A percentile compares a stretch with the other conserved stretches of the same genome.
Evolutionary conservation across 441 rosid genomes (phyloP).

Genomic region (Syzygium malaccense): DNA sequence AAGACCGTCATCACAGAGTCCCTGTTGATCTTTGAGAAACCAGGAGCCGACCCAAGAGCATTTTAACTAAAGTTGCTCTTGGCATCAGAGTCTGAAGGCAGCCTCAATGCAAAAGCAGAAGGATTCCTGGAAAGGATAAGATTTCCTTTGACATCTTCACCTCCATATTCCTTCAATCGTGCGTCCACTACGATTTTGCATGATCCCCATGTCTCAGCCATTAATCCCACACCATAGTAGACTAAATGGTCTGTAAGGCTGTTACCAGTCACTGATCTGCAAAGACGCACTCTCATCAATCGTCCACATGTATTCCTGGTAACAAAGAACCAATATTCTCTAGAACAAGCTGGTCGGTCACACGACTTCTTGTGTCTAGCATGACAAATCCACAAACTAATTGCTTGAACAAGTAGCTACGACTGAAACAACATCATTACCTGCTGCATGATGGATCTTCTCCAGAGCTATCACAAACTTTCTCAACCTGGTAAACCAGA

Average conservation of each 20-base stretch:
- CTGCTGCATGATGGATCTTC: background rate
- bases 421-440: background rate
- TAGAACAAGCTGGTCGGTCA: background rate
- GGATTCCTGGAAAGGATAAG: background rate
- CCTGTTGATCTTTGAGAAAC: background rate
- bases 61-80: background rate
- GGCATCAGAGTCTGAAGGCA: background rate
- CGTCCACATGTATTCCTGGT: background rate
- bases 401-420: background rate
- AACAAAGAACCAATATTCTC: background rate
- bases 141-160: background rate
- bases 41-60: background rate
- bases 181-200: background rate
- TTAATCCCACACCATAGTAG: background rate
- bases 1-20: background rate
- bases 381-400: background rate
- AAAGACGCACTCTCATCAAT: background rate
- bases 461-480: background rate
- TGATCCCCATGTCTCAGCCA: background rate
- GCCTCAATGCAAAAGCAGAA: background rate
- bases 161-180: background rate
- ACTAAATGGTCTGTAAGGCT: background rate
- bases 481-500: background rate
- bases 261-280: background rate
- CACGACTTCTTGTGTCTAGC: background rate